Evolutionary conservation across 1,284 basidiomycete genomes (phyloP), one percentile per base, ranked within the genome.

Genomic region (Cryptococcus sp.): DNA sequence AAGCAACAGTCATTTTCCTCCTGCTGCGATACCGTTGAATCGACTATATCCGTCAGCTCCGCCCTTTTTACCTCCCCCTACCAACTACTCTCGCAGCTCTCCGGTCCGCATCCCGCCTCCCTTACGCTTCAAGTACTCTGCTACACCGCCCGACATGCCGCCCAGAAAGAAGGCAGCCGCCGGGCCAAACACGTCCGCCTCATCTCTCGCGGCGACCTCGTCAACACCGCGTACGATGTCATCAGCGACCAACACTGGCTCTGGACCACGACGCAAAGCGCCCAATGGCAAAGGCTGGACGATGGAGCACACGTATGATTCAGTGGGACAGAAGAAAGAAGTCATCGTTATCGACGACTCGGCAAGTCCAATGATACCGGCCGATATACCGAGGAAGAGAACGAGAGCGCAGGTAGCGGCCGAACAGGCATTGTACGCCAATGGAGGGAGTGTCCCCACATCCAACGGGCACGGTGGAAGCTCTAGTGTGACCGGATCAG

Each of bases 331-430:
- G 48, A 66, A 66, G 45, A 75, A 75, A 52, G 75, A 77, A 52
- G 62, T 77, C 50, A 73, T 77, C 35, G 73, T 77, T n/a, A 74
- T 77, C 15, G 70, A 77, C 40, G 75, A 77, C 52, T 61, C 62
- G 59, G 63, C 47, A 17, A 69, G 45, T 64, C 66, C 47, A 61
- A 71, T 17, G 62, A 55, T 57, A 6, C 59, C 62, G 16, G 54
- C 67, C 3, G 30, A 35, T 35, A 10, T 35, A 35, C 71, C 74
- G 13, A 64, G 71, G 46, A 77, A 77, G 60, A 62, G 75, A 35
- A 76, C 74, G 39, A 64, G 74, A 38, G 70, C 71, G 1, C 61
- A 67, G 54, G 71, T 63, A 1, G 73, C 74, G 0, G 70, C 70
- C 3, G 75, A 72, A 42, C 42, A 57, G 47, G 57, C 45, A 42